Evolutionary conservation across 2,329 filamentous ascomycete genomes (phyloP).

Genomic region (Aspergillus luchuensis): DNA sequence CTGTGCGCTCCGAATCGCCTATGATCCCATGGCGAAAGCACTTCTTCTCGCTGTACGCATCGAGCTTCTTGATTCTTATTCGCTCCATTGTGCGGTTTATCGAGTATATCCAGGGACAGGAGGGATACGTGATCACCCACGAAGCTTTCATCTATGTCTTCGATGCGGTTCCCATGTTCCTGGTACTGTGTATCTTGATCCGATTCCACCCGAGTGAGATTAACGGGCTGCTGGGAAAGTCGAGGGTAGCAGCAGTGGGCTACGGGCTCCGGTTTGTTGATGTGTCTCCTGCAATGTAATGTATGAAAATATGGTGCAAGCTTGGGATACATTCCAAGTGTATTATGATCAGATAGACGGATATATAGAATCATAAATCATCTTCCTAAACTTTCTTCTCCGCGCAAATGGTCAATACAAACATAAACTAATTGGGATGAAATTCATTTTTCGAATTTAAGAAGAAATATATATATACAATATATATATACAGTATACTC

Average conservation of each 20-base stretch:
- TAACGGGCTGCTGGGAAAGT: constrained; percentile 3
- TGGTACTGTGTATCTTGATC: constrained; percentile 11
- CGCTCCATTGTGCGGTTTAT: constrained; percentile 35
- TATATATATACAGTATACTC: too few relatives aligned
- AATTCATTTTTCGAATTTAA: too few relatives aligned
- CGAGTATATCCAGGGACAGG: constrained; percentile 32
- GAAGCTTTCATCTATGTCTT: constrained; percentile 36
- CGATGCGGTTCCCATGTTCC: constrained; percentile 33
- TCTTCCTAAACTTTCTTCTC: too few relatives aligned
- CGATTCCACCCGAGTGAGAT: constrained; percentile 6
- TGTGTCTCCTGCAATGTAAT: background rate
- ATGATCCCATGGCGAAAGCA: constrained; percentile 13
- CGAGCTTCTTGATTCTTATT: constrained; percentile 31
- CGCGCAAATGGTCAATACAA: too few relatives aligned
- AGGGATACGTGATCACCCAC: constrained; percentile 29
- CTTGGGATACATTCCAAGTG: background rate
- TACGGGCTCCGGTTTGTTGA: constrained; percentile 2
- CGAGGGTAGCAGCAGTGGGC: constrained; percentile 3
- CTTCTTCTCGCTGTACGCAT: constrained; percentile 23
- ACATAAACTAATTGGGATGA: too few relatives aligned
- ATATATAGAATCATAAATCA: background rate
- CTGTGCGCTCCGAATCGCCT: constrained; percentile 7
- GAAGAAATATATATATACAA: too few relatives aligned
- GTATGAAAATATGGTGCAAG: background rate
- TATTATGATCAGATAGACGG: background rate